Evolutionary conservation across 2,329 filamentous ascomycete species (phyloP), one percentile per base, ranked within the genome.

Genomic region (Aspergillus sp.): DNA sequence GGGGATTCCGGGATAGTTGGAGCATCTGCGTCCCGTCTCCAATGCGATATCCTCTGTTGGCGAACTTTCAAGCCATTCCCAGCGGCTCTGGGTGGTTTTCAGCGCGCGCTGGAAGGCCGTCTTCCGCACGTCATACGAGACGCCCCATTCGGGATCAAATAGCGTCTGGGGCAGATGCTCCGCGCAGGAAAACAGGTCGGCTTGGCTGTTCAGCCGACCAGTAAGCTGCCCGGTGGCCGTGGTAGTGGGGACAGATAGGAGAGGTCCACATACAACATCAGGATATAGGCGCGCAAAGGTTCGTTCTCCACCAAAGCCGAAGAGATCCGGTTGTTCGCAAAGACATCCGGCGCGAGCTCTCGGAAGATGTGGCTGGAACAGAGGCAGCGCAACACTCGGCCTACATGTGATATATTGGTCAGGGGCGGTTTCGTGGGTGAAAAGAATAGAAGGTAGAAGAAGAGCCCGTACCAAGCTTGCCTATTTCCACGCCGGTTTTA

Each of bases 21-120:
- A 14, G 31, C 7, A 2, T 9, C 31, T 9, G 9, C 2, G 7
- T 18, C 49, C 47, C 2, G 24, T 22, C 32, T 39, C 46, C 14
- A n/a, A 16, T 10, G 50, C n/a, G 10, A 50, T 32, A 9, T 53
- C 49, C 18, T 31, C n/a, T 22, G 22, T 22, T 6, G 52, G 14
- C 7, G 58, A 52, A 18, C n/a, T 36, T 32, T 63, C 58, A 2
- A 63, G 12, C 61, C 61, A 60, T 12, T 58, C 53, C 61, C 58
- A 60, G 3, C 58, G 55, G 1, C 49, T 26, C 32, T 58, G 50
- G 14, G 7, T 49, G 3, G 55, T 63, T 1, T 20, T 24, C 3
- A 63, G 18, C 2, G 58, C 47, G 3, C 32, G n/a, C 26, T 63
- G 61, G 20, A 26, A 62, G 2, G 60, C 60, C 0, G 57, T 59